Evolutionary conservation across 1,284 basidiomycete genomes (phyloP), one percentile per base, ranked within the genome.

Genomic region (Schizophyllum commune): DNA sequence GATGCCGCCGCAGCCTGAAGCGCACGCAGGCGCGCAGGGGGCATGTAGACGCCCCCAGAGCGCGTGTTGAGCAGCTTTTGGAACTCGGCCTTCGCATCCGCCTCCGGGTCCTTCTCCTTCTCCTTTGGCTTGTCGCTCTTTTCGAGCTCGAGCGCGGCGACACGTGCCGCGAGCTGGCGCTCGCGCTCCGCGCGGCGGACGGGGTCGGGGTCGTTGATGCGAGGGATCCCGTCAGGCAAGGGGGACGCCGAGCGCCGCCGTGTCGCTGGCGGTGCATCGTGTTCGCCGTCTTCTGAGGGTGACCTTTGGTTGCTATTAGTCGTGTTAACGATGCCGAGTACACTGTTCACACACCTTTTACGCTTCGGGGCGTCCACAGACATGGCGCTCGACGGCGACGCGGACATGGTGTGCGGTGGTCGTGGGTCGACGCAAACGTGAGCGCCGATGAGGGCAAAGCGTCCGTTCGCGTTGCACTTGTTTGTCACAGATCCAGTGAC

Each of bases 41-140:
- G 96, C 68, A 99, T 89, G 72, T 99, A 99, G 9, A 97, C 94
- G 33, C 96, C 97, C 7, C 96, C 97, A 5, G 92, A 93, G 32
- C 91, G 86, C 65, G 87, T 85, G 65, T 83, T 83, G 0, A 89
- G 70, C 60, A 94, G 79, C 73, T 93, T 94, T 3, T 89, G 84
- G 69, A 94, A 94, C 73, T 94, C 91, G 27, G 86, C 85, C 70
- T 86, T 77, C 59, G 89, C 84, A 69, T 91, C 88, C 60, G 83
- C 83, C 66, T 82, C 77, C 65, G 79, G 77, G 47, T 78, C 75
- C 66, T 78, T 79, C 61, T 77, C 78, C 65, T 80, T 79, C 61
- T 77, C 78, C 65, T 80, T 80, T 53, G 73, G 75, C 62, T 82
- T 82, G 60, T 81, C 75, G 32, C 79, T 67, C 66, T 82, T 84